Evolutionary conservation across 140 eudicot species (phyloP).

Genomic region (Anethum foeniculum): DNA sequence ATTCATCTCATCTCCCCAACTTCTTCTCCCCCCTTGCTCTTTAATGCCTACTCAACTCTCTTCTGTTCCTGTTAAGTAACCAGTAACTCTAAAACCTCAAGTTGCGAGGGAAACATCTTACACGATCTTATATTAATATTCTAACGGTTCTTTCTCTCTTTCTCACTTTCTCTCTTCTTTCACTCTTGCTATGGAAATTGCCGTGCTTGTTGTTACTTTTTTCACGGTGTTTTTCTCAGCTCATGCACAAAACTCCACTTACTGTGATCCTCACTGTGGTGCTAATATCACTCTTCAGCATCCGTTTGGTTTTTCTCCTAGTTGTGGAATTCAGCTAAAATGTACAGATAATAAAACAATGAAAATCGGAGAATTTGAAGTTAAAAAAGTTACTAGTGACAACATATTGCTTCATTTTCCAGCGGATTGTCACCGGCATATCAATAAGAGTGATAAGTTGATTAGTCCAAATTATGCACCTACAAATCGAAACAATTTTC

Average conservation of each 20-base stretch:
- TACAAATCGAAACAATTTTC: slow-evolving; percentile 41
- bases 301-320: slow-evolving; percentile 70
- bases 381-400: slow-evolving; percentile 41
- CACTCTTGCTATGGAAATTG: background rate
- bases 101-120: no score
- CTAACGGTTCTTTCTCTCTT: background rate
- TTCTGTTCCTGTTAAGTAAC: no score
- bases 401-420: slow-evolving; percentile 37
- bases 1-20: background rate
- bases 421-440: slow-evolving; percentile 40
- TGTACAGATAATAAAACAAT: slow-evolving; percentile 28
- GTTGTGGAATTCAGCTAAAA: slow-evolving; percentile 36
- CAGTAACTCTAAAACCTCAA: no score
- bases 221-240: background rate
- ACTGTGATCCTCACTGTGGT: slow-evolving; percentile 19
- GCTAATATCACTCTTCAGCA: slow-evolving; percentile 4
- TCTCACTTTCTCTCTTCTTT: background rate
- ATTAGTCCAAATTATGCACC: slow-evolving; percentile 25
- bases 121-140: no score
- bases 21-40: background rate
- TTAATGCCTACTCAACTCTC: background rate
- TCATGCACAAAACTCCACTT: background rate
- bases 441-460: slow-evolving; percentile 10
- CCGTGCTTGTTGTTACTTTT: background rate
- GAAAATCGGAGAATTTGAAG: slow-evolving; percentile 18